A percentile compares a stretch with the other conserved stretches of the same genome.
Conservation (phyloP, 768 basidiomycete genomes). For the Lentinula aciculospora region DNA sequence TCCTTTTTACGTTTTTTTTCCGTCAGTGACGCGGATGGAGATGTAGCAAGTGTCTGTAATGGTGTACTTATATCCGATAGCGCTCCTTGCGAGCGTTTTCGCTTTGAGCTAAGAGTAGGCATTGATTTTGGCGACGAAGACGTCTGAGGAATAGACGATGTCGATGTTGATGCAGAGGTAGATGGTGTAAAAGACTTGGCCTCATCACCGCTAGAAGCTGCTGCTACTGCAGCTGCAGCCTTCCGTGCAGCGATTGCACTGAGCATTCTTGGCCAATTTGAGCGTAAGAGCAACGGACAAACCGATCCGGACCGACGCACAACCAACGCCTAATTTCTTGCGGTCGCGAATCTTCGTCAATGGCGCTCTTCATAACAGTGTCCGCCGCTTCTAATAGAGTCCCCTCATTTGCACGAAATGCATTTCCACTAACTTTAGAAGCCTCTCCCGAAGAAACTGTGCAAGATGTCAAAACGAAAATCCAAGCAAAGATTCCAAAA, state of each 20-base stretch:
- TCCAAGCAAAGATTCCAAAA: slow-evolving; percentile 26
- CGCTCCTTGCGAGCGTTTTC: slow-evolving; percentile 39
- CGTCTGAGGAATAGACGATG: slow-evolving; percentile 6
- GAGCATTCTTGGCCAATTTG: slow-evolving; percentile 36
- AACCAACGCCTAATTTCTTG: no score
- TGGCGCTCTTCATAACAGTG: background rate
- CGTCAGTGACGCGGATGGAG: slow-evolving; percentile 11
- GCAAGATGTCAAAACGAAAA: slow-evolving; percentile 47
- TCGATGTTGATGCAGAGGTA: slow-evolving; percentile 10
- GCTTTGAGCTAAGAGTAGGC: slow-evolving; percentile 17
- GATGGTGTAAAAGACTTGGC: slow-evolving; percentile 7
- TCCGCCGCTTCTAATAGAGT: slow-evolving; percentile 20
- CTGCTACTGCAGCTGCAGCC: slow-evolving; percentile 27
- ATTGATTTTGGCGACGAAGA: slow-evolving; percentile 3
- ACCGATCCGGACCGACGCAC: background rate
- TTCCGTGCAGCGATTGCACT: slow-evolving; percentile 73
- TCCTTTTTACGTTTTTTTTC: slow-evolving; percentile 24
- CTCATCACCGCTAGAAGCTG: background rate
- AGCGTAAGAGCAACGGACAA: background rate
- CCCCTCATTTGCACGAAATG: slow-evolving; percentile 30
- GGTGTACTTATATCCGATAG: background rate
- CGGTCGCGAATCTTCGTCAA: background rate
- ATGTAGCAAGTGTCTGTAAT: slow-evolving; percentile 12
- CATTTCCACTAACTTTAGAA: slow-evolving; percentile 33
- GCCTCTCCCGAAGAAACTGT: slow-evolving; percentile 39